Percentiles rank a stretch among this genome's conserved stretches.
Evolutionary conservation across 2,329 filamentous ascomycete species (phyloP).

Genomic region (Triangularia verruculosa): DNA sequence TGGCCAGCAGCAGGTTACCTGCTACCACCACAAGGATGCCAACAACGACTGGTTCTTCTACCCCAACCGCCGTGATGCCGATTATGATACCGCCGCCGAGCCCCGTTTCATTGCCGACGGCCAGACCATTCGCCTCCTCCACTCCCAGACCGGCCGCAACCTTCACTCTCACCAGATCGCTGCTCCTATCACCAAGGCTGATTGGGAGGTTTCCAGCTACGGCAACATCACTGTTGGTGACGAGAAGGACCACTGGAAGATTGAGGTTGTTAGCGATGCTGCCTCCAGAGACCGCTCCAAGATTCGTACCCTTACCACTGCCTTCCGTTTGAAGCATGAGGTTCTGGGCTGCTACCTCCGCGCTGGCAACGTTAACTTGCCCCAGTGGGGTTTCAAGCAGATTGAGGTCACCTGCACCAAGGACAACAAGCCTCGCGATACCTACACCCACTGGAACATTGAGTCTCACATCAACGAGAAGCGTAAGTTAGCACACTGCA

Average conservation of each 20-base stretch:
- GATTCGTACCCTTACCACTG: slow-evolving; percentile 86
- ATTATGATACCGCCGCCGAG: slow-evolving; percentile 68
- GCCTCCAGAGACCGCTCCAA: slow-evolving; percentile 80
- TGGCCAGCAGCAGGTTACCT: slow-evolving; percentile 92
- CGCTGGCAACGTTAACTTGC: slow-evolving; percentile 92
- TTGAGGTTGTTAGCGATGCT: slow-evolving; percentile 89
- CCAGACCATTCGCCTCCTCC: slow-evolving; percentile 79
- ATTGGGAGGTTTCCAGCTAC: slow-evolving; percentile 92
- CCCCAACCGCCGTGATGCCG: slow-evolving; percentile 75
- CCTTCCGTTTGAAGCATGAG: slow-evolving; percentile 82
- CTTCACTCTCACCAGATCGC: slow-evolving; percentile 90
- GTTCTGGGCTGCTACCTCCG: slow-evolving; percentile 88
- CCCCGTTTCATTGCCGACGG: slow-evolving; percentile 76
- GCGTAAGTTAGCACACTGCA: slow-evolving; percentile 53
- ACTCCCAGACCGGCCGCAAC: slow-evolving; percentile 94
- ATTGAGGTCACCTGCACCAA: slow-evolving; percentile 96
- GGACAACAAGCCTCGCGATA: slow-evolving; percentile 85
- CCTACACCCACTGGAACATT: slow-evolving; percentile 98
- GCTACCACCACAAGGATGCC: slow-evolving; percentile 98
- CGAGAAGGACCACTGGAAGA: slow-evolving; percentile 94
- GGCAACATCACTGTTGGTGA: slow-evolving; percentile 94
- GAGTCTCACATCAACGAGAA: slow-evolving; percentile 93
- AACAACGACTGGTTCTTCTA: slow-evolving; percentile 99
- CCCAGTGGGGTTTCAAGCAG: slow-evolving; percentile 99
- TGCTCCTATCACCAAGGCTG: slow-evolving; percentile 83